phyloP scores from a whole-genome alignment of 129 eudicot species.

The Chrysanthemum makinoi region DNA sequence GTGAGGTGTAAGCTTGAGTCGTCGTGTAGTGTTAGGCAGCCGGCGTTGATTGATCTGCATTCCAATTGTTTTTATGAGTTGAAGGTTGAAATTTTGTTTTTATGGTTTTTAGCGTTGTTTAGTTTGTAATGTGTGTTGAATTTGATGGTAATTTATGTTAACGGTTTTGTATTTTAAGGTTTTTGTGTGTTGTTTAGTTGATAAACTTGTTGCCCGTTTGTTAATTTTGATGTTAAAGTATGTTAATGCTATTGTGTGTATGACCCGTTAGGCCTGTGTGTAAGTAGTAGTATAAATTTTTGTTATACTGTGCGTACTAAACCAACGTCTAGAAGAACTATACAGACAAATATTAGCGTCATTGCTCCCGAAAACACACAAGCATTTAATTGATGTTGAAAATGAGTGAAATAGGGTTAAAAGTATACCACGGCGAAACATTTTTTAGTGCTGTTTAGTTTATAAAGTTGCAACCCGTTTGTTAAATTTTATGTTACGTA shows the following conservation, averaged over 20 bases:
- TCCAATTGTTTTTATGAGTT: slow-evolving; percentile 70
- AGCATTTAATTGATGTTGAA: too few relatives aligned
- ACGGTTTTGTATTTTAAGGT: too few relatives aligned
- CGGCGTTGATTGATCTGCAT: slow-evolving; percentile 60
- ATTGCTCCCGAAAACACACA: too few relatives aligned
- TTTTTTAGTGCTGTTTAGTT: too few relatives aligned
- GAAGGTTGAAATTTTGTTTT: slow-evolving; percentile 37
- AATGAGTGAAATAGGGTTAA: too few relatives aligned
- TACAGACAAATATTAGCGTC: too few relatives aligned
- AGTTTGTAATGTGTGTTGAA: not conserved
- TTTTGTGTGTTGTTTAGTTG: too few relatives aligned
- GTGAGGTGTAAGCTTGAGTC: slow-evolving; percentile 90
- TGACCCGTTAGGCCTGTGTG: not conserved
- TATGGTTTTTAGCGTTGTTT: not conserved
- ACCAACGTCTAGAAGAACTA: too few relatives aligned
- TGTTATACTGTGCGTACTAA: too few relatives aligned
- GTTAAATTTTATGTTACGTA: not conserved
- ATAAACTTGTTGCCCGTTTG: too few relatives aligned
- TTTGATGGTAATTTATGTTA: not conserved
- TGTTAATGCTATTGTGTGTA: not conserved
- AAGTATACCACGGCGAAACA: too few relatives aligned
- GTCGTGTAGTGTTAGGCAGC: slow-evolving; percentile 31
- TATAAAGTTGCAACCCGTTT: too few relatives aligned
- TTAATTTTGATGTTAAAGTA: not conserved
- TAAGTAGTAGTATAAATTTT: not conserved